Base-by-base conservation (phyloP, 2,329 filamentous ascomycete species). In the Colletotrichum chrysophilum region DNA sequence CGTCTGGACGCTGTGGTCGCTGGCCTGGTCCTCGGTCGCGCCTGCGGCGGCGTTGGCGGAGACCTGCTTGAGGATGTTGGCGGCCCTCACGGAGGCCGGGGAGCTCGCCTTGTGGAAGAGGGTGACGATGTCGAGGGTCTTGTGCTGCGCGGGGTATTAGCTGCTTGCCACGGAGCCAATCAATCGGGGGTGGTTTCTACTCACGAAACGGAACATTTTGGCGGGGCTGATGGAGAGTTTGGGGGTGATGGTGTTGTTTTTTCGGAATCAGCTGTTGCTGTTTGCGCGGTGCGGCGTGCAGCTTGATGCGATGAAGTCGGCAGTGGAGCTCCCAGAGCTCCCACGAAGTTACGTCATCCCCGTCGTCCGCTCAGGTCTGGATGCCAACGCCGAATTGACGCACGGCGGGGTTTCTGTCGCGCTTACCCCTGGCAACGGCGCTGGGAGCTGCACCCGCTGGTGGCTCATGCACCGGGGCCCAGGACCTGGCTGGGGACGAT, bases 61-160 rank as follows among this genome's bases (percentile, higher is more conserved):
- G 36, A 92, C 90, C 86, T 96, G 93, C 87, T 97, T 97, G 76
- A 98, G 91, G 69, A 98, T 87, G 56, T 91, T 93, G 77, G 93
- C 91, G 36, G 94, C 94, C 76, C 94, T 92, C 66, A 91, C 88
- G 5, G 96, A 98, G 78, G 93, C 89, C 26, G 94, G 91, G 70
- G 91, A 91, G 80, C 89, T 90, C 74, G 96, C 91, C 85, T 95
- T 94, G 91, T 98, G 96, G 90, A 98, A 99, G 88, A 99, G 93
- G 77, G 96, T 98, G 83, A 98, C 92, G 79, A 98, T 95, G 88
- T 98, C 96, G 85, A 95, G 91, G 79, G 94, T 91, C 89, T 95
- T 96, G 86, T 89, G 91, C 94, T 96, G 81, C 32, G 43, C 34
- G 24, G 52, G 32, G 28, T 7, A 70, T 81, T 68, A 81, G 80